Evolutionary conservation across 2,329 filamentous ascomycete species (phyloP).

Genomic region (Microdochium nivale): DNA sequence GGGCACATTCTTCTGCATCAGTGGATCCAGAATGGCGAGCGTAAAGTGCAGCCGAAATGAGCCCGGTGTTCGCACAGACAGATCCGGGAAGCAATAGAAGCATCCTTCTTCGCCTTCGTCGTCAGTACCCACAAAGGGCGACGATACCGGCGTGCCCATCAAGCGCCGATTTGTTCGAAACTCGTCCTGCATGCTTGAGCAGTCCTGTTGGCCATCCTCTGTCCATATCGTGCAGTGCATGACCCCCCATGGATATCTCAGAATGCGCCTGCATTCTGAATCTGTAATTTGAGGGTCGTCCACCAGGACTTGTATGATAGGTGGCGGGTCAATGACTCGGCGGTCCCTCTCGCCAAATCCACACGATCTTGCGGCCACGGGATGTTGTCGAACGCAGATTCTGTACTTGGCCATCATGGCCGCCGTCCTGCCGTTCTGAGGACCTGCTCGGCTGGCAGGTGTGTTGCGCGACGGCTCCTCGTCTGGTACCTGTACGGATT

Average conservation of each 20-base stretch:
- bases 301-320: conserved; percentile 67
- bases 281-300: conserved; percentile 45
- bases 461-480: not conserved
- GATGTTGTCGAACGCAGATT: conserved; percentile 66
- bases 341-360: conserved; percentile 78
- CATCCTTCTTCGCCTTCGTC: conserved; percentile 66
- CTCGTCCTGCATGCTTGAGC: conserved; percentile 63
- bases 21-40: conserved; percentile 63
- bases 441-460: not conserved
- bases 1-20: conserved; percentile 41
- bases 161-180: conserved; percentile 64
- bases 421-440: not conserved
- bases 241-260: conserved; percentile 59
- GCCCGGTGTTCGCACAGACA: conserved; percentile 71
- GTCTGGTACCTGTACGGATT: not conserved
- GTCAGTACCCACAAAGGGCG: conserved; percentile 68
- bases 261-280: conserved; percentile 40
- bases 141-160: conserved; percentile 73
- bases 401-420: conserved; percentile 22
- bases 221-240: conserved; percentile 73
- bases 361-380: conserved; percentile 68
- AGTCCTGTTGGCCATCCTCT: conserved; percentile 56
- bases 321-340: conserved; percentile 74
- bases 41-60: conserved; percentile 68
- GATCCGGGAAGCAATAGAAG: conserved; percentile 80